Percentiles rank a stretch among this genome's conserved stretches.
Conservation (phyloP, 306 rosid species). For the Lablab purpureus region DNA sequence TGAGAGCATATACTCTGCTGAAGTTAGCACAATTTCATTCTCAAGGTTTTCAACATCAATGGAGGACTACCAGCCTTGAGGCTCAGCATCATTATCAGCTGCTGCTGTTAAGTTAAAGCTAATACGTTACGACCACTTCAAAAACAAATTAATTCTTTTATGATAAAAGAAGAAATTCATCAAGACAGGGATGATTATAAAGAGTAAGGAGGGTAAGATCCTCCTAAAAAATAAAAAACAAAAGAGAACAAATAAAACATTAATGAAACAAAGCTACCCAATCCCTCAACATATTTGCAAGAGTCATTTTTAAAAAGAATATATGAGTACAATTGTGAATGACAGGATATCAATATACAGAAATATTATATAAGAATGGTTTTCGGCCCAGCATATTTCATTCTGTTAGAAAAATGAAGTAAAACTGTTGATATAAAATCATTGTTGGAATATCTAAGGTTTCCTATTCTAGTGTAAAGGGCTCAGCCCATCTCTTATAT, state of each 20-base stretch:
- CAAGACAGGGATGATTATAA: not conserved
- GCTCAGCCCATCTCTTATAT: no score
- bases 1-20: conserved; percentile 85
- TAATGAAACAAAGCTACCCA: not conserved
- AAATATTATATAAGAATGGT: conserved; percentile 20
- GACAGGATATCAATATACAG: no score
- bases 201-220: conserved; percentile 7
- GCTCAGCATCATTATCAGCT: conserved; percentile 56
- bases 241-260: not conserved
- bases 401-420: conserved; percentile 21
- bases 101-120: conserved; percentile 38
- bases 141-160: conserved; percentile 1
- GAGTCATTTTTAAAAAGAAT: not conserved
- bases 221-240: not conserved
- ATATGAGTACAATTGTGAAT: no score
- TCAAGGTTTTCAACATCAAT: conserved; percentile 80
- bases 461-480: no score
- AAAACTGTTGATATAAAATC: conserved; percentile 24
- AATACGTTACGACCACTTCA: conserved; percentile 39
- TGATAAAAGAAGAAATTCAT: conserved; percentile 36
- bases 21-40: conserved; percentile 81
- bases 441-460: no score
- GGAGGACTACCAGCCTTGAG: conserved; percentile 59
- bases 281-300: not conserved
- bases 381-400: not conserved